Conservation (phyloP, 1,284 basidiomycete species). For the Golubevia pallescens region DNA sequence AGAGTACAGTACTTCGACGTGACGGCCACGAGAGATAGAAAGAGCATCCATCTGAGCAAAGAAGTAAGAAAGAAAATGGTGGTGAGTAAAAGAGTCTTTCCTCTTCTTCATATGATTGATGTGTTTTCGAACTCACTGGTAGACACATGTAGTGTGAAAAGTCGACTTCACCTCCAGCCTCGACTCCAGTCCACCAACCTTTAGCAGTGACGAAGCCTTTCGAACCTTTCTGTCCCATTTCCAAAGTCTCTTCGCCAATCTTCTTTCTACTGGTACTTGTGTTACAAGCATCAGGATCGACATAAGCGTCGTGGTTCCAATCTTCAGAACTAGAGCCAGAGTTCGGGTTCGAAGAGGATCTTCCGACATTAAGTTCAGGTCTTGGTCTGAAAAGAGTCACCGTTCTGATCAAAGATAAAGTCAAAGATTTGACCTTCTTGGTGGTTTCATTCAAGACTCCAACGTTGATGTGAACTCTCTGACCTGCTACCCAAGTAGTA, state of each 20-base stretch:
- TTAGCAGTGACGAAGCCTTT: conserved; percentile 41
- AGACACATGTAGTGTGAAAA: conserved; percentile 52
- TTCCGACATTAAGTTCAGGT: conserved; percentile 66
- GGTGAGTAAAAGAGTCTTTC: no score
- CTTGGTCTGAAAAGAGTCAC: conserved; percentile 74
- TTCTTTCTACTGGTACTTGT: conserved; percentile 50
- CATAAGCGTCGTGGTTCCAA: conserved; percentile 21
- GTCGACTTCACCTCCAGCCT: conserved; percentile 33
- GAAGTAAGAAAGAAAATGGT: conserved; percentile 5
- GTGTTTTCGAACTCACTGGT: conserved; percentile 21
- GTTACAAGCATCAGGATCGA: conserved; percentile 45
- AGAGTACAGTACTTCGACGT: conserved; percentile 80
- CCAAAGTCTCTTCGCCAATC: conserved; percentile 45
- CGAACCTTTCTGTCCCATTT: conserved; percentile 51
- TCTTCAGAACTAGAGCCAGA: neutral
- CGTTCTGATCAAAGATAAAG: conserved; percentile 75
- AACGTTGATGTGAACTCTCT: conserved; percentile 77
- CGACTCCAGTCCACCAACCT: conserved; percentile 60
- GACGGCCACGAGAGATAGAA: conserved; percentile 75
- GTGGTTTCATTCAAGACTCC: conserved; percentile 76
- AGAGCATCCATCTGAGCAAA: conserved; percentile 73
- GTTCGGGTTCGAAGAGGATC: conserved; percentile 22
- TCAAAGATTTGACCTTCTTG: conserved; percentile 74
- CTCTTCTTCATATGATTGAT: no score
- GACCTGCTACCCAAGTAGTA: conserved; percentile 82